Percentiles rank a stretch among this genome's conserved stretches.
Conservation (phyloP, 176 grass and related monocot species). For the Ensete glaucum region DNA sequence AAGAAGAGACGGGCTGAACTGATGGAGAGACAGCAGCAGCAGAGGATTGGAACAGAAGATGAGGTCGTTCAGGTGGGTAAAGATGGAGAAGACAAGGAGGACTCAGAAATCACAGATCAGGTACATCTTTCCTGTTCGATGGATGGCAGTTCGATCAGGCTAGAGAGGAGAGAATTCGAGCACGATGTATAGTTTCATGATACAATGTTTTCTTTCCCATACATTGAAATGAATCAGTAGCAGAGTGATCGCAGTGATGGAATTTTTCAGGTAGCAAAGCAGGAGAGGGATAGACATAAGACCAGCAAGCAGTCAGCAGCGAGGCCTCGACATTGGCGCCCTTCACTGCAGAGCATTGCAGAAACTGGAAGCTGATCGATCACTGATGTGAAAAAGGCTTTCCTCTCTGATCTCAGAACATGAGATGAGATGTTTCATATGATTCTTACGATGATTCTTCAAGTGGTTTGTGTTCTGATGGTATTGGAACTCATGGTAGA, state of each 20-base stretch:
- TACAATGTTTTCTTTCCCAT: too few relatives aligned
- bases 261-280: neutral
- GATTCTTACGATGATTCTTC: too few relatives aligned
- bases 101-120: neutral
- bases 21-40: slow-evolving; percentile 15
- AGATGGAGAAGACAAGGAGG: neutral
- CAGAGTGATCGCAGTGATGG: neutral
- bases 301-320: neutral
- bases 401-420: neutral
- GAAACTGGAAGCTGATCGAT: neutral
- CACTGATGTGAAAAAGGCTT: neutral
- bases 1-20: slow-evolving; percentile 30
- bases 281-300: neutral
- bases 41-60: slow-evolving; percentile 9
- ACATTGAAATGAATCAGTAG: too few relatives aligned
- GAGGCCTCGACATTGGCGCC: neutral
- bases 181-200: too few relatives aligned
- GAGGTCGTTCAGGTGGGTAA: neutral
- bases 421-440: too few relatives aligned
- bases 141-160: too few relatives aligned
- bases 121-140: neutral
- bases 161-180: too few relatives aligned
- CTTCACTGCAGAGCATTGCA: neutral
- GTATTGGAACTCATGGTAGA: too few relatives aligned
- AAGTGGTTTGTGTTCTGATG: too few relatives aligned